phyloP scores from a whole-genome alignment of 768 basidiomycete genomes.

The Xerocomus brunneocitrinus region DNA sequence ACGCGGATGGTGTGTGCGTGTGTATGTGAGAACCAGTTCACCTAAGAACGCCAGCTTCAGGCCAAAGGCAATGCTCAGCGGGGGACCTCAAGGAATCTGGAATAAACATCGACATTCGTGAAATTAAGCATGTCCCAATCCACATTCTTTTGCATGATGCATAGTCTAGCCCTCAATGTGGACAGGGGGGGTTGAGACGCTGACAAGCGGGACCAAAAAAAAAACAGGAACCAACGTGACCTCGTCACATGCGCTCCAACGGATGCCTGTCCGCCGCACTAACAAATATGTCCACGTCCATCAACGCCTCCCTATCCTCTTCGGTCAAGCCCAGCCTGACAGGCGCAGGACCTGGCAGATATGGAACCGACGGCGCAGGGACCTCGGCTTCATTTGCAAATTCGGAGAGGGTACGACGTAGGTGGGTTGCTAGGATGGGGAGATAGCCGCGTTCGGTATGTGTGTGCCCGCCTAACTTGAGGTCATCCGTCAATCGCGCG shows the following conservation, averaged over 20 bases:
- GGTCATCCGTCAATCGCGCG: constrained; percentile 18
- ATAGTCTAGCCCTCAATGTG: background rate
- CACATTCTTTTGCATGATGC: background rate
- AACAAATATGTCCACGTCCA: constrained; percentile 56
- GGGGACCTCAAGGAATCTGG: background rate
- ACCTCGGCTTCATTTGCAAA: constrained; percentile 22
- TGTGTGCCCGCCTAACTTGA: constrained; percentile 71
- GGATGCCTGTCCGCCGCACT: constrained; percentile 76
- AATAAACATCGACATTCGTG: background rate
- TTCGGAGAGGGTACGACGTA: constrained; percentile 47
- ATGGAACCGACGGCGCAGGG: constrained; percentile 26
- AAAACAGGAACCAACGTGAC: background rate
- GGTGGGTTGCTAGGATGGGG: constrained; percentile 60
- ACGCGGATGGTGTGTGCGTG: background rate
- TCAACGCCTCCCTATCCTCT: constrained; percentile 23
- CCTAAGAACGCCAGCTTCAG: background rate
- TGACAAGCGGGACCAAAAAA: background rate
- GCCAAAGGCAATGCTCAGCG: background rate
- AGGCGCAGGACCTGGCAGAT: constrained; percentile 13
- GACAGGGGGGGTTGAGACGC: background rate
- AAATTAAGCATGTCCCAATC: background rate
- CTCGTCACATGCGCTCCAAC: constrained; percentile 52
- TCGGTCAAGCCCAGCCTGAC: constrained; percentile 25
- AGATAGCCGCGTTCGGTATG: constrained; percentile 96
- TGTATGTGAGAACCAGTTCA: background rate